These are phyloP conservation scores for Pseudocercospora cruenta DNA, from an alignment of 2,329 filamentous ascomycete genomes.

Conservation along the genomic window DNA sequence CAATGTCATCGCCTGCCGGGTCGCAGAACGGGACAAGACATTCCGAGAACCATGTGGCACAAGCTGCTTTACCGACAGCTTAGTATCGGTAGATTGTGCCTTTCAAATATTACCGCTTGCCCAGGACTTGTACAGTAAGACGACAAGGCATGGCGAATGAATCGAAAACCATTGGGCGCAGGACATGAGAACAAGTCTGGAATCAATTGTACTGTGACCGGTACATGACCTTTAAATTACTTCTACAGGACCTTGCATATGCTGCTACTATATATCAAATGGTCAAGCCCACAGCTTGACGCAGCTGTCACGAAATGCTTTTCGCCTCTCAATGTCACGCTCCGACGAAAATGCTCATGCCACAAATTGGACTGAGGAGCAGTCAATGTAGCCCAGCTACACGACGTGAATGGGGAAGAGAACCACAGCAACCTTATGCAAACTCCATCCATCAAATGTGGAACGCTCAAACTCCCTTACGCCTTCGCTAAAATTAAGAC, in stretches of 20 bases:
- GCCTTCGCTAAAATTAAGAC: slow-evolving; percentile 1
- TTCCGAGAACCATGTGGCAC: too few relatives aligned
- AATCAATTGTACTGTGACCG: too few relatives aligned
- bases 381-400: background rate
- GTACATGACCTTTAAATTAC: background rate
- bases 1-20: too few relatives aligned
- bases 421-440: background rate
- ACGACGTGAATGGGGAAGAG: background rate
- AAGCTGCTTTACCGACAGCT: background rate
- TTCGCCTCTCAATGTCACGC: background rate
- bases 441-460: background rate
- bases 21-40: too few relatives aligned
- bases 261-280: background rate
- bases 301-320: too few relatives aligned
- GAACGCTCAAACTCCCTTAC: background rate
- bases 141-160: background rate
- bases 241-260: background rate
- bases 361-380: background rate
- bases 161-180: background rate
- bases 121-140: too few relatives aligned
- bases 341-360: background rate
- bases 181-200: background rate
- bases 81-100: background rate
- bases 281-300: background rate
- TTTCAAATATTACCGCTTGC: too few relatives aligned